A percentile compares a stretch with the other conserved stretches of the same genome.
Evolutionary conservation across 2,329 filamentous ascomycete genomes (phyloP).

Genomic region (Sclerotinia trifoliorum): DNA sequence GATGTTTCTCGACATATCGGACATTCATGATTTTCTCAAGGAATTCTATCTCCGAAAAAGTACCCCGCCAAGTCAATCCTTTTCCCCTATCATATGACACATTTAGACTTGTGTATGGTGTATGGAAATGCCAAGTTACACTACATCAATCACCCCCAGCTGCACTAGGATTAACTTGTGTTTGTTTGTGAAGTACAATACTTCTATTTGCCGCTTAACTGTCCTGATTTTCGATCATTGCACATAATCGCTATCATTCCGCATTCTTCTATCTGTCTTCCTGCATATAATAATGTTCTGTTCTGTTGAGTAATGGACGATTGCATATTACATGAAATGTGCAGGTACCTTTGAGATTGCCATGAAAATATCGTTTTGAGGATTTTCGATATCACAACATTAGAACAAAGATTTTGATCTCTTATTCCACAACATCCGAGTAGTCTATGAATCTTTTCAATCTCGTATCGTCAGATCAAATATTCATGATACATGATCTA

Average conservation of each 20-base stretch:
- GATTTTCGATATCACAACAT: constrained; percentile 1
- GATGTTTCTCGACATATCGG: constrained; percentile 13
- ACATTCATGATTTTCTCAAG: constrained; percentile 7
- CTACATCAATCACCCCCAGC: neutral
- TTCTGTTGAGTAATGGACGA: neutral
- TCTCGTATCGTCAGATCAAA: neutral
- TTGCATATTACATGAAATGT: neutral
- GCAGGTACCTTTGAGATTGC: too few relatives aligned
- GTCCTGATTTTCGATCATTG: neutral
- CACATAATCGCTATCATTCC: neutral
- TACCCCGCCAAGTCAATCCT: neutral
- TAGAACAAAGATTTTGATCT: neutral
- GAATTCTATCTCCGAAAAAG: constrained; percentile 1
- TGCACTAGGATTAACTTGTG: neutral
- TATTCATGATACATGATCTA: constrained; percentile 1
- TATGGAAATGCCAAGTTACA: neutral
- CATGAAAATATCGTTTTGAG: neutral
- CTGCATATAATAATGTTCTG: neutral
- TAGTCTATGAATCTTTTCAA: neutral
- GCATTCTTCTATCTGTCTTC: neutral
- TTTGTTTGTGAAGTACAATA: neutral
- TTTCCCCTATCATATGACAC: constrained; percentile 13
- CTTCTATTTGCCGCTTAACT: neutral
- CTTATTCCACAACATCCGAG: neutral
- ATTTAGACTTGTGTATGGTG: neutral